Evolutionary conservation across 495 filamentous ascomycete genomes (phyloP).

Genomic region (Diplogelasinospora grovesii): DNA sequence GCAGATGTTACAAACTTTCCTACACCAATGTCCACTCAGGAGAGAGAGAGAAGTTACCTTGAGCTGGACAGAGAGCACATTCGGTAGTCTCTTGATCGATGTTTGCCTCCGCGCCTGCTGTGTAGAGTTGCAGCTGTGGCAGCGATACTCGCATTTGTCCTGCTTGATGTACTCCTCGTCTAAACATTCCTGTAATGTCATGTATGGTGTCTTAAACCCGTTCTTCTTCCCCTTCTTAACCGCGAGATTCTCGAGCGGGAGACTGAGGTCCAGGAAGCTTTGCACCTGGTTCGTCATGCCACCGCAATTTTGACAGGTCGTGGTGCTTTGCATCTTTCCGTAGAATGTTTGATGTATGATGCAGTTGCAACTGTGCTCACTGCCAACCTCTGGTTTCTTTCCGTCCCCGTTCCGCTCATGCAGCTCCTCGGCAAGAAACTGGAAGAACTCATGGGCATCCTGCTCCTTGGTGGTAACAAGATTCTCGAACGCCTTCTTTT

Average conservation of each 20-base stretch:
- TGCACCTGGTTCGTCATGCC: slow-evolving; percentile 73
- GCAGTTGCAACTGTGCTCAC: slow-evolving; percentile 66
- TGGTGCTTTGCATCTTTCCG: slow-evolving; percentile 76
- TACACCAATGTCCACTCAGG: neutral
- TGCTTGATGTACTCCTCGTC: slow-evolving; percentile 75
- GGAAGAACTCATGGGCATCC: slow-evolving; percentile 92
- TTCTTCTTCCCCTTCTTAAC: slow-evolving; percentile 45
- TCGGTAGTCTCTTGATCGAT: slow-evolving; percentile 70
- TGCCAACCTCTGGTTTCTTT: slow-evolving; percentile 45
- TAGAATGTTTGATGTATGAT: slow-evolving; percentile 87
- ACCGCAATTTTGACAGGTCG: slow-evolving; percentile 77
- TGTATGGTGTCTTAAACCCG: slow-evolving; percentile 30
- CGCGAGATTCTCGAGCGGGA: slow-evolving; percentile 62
- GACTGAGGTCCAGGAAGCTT: slow-evolving; percentile 77
- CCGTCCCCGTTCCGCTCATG: slow-evolving; percentile 62
- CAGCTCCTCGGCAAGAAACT: slow-evolving; percentile 82
- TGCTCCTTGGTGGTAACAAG: slow-evolving; percentile 88
- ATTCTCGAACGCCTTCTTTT: slow-evolving; percentile 53
- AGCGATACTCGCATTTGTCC: slow-evolving; percentile 72
- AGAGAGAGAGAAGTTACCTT: slow-evolving; percentile 53
- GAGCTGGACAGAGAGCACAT: slow-evolving; percentile 83
- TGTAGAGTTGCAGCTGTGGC: slow-evolving; percentile 62
- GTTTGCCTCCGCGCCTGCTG: slow-evolving; percentile 75
- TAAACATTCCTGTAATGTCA: slow-evolving; percentile 67
- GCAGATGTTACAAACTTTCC: neutral